A percentile compares a stretch with the other conserved stretches of the same genome.
phyloP scores from a whole-genome alignment of 169 alveolate genomes.

The Cryptosporidium viatorum region DNA sequence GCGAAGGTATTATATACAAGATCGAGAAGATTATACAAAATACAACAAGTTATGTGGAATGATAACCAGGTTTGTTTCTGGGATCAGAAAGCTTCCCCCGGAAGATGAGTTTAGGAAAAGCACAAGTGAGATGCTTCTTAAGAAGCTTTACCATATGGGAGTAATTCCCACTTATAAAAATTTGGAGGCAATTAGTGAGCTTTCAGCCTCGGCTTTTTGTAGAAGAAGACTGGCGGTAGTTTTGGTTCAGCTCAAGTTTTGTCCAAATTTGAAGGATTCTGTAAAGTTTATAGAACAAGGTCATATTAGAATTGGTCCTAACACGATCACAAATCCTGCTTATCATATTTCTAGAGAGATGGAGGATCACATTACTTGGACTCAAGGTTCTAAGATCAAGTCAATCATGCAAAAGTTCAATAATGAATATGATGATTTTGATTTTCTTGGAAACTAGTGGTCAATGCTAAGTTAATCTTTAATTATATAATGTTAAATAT shows the following conservation, averaged over 20 bases:
- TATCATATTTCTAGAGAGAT: conserved; percentile 93
- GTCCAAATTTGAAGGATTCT: conserved; percentile 94
- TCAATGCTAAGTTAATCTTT: neutral
- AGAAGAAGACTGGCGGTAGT: conserved; percentile 97
- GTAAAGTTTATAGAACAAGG: conserved; percentile 96
- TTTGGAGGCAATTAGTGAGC: conserved; percentile 90
- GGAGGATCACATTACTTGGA: conserved; percentile 98
- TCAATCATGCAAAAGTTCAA: conserved; percentile 88
- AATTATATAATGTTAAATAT: neutral
- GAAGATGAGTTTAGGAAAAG: conserved; percentile 93
- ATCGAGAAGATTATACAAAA: conserved; percentile 96
- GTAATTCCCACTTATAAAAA: conserved; percentile 90
- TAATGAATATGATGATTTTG: conserved; percentile 91
- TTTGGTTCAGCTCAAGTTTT: conserved; percentile 91
- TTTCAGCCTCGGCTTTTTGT: conserved; percentile 96
- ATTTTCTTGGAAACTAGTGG: conserved; percentile 77
- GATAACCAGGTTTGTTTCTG: conserved; percentile 91
- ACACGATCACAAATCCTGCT: conserved; percentile 95
- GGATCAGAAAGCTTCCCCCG: conserved; percentile 91
- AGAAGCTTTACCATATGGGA: conserved; percentile 95
- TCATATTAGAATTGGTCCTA: conserved; percentile 95
- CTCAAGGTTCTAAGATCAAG: conserved; percentile 92
- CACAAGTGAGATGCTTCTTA: conserved; percentile 92
- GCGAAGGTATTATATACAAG: conserved; percentile 94
- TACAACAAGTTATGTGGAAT: conserved; percentile 95